Evolutionary conservation across 1,284 basidiomycete genomes (phyloP), one percentile per base, ranked within the genome.

Genomic region (Amylostereum areolatum): DNA sequence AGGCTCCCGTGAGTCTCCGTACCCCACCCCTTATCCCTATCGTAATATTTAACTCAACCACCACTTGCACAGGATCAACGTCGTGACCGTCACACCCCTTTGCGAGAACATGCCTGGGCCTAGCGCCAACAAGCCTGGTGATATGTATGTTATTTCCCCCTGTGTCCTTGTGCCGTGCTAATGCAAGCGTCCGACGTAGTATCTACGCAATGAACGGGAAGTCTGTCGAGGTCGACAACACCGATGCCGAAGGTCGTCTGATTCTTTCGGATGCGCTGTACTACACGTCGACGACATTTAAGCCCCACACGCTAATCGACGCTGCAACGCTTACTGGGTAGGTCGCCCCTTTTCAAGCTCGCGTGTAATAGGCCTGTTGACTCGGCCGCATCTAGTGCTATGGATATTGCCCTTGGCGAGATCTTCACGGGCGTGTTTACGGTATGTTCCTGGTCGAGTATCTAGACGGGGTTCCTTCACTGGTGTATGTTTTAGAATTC

Each of bases 71-170:
- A 88, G 84, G 4, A 73, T 94, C 66, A 92, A 94, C 62, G 69
- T 92, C 45, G 75, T 92, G 31, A 75, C 80, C 8, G 72, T 82
- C 37, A 83, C 81, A 0, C 88, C 91, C 2, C 71, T 94, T 36
- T 83, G 81, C n/a, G 92, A 96, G 68, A 96, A 95, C 69, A 74
- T 93, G 75, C 90, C 90, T 4, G 85, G 86, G 25, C 88, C 89
- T 0, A 81, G 81, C 51, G 92, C 92, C 6, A 94, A 81, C 51
- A 95, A 94, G 67, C 92, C 92, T 0, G 92, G 91, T 39, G 88
- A 91, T 57, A 75, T 89, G 85, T 89, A 52, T 44, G 78, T 55
- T 25, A 11, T 29, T 27, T 40, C 12, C 11, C 43, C 29, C 41
- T 24, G 10, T 18, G 28, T n/a, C n/a, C 41, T 27, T 31, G 41